Evolutionary conservation across 148 eudicot genomes (phyloP).

Genomic region (Rhododendron griersonianum): DNA sequence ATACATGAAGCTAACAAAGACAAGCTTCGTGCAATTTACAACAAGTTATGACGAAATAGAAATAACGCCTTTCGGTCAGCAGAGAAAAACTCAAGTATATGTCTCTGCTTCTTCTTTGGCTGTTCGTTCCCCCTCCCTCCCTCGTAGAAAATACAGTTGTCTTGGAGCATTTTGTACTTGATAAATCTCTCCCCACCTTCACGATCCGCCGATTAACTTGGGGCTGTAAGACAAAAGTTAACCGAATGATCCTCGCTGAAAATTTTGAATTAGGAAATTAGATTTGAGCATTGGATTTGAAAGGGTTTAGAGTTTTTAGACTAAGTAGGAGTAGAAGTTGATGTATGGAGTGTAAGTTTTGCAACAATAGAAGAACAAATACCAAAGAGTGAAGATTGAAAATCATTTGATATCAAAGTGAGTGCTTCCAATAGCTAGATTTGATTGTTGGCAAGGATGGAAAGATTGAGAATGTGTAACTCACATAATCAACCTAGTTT

Average conservation of each 20-base stretch:
- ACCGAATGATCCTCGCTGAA: neutral
- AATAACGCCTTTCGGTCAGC: neutral
- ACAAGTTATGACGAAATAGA: neutral
- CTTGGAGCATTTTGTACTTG: neutral
- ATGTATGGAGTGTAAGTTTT: neutral
- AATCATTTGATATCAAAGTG: neutral
- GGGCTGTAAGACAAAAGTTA: neutral
- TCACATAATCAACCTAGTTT: neutral
- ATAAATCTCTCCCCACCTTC: neutral
- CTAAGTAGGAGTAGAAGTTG: neutral
- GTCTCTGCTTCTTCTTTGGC: neutral
- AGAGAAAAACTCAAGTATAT: neutral
- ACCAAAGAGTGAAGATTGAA: neutral
- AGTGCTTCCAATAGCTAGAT: neutral
- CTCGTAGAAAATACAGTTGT: neutral
- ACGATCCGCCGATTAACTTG: neutral
- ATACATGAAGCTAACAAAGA: neutral
- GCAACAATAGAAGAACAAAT: neutral
- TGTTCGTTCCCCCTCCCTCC: neutral
- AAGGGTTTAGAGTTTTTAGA: neutral
- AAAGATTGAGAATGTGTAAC: neutral
- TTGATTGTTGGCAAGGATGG: neutral
- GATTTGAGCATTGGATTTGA: neutral
- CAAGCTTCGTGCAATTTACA: neutral
- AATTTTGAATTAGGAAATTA: neutral